Evolutionary conservation across 495 filamentous ascomycete species (phyloP).

Genomic region (Lindgomyces ingoldianus): DNA sequence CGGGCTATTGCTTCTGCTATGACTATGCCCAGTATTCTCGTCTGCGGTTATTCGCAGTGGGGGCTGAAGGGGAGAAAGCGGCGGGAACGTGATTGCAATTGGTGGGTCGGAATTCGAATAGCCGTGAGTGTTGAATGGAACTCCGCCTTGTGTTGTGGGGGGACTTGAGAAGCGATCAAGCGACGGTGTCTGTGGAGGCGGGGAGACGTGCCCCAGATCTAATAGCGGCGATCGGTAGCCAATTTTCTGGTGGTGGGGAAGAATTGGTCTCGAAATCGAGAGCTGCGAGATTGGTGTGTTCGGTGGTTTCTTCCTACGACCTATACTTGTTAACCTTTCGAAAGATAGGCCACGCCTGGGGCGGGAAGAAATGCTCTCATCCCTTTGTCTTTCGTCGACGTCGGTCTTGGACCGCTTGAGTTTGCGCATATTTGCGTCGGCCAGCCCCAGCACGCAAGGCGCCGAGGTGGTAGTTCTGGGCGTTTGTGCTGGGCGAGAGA

Average conservation of each 20-base stretch:
- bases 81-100: neutral
- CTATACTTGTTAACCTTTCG: slow-evolving; percentile 12
- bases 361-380: neutral
- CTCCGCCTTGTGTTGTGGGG: neutral
- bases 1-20: neutral
- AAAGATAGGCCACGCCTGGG: slow-evolving; percentile 19
- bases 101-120: neutral
- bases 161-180: neutral
- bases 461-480: too few species aligned
- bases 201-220: neutral
- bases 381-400: too few species aligned
- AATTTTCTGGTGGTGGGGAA: neutral
- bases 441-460: too few species aligned
- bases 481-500: too few species aligned
- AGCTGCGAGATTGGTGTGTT: neutral
- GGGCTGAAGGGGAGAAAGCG: neutral
- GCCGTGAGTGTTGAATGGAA: neutral
- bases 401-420: neutral
- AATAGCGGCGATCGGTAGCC: neutral
- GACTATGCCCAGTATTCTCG: neutral
- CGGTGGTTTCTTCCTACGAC: neutral
- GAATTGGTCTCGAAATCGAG: slow-evolving; percentile 15
- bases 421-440: neutral
- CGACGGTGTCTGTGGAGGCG: neutral
- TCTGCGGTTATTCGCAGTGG: neutral